Evolutionary conservation across 441 rosid species (phyloP).

Genomic region (Bruguiera hainesii): DNA sequence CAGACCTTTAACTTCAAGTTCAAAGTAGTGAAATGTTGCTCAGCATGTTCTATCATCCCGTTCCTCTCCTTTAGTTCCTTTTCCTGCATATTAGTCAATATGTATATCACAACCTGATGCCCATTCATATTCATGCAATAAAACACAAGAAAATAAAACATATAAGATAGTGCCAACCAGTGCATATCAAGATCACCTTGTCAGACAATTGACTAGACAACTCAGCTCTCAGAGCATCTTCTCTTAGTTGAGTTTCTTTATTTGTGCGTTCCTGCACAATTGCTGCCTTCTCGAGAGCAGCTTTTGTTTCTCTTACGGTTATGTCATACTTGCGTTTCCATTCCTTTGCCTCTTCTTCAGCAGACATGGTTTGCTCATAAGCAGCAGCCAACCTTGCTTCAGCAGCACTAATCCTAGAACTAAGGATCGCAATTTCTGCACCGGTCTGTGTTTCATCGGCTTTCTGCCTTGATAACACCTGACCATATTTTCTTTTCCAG

Average conservation of each 20-base stretch:
- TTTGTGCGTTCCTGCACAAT: conserved; percentile 70
- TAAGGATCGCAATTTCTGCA: conserved; percentile 79
- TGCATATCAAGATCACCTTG: conserved; percentile 46
- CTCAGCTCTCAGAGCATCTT: conserved; percentile 83
- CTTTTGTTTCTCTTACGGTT: conserved; percentile 86
- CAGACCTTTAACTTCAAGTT: conserved; percentile 85
- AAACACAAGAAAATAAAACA: background rate
- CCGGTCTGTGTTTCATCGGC: conserved; percentile 68
- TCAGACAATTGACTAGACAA: conserved; percentile 52
- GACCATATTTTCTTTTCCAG: conserved; percentile 82
- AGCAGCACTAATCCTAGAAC: conserved; percentile 82
- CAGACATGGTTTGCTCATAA: conserved; percentile 76
- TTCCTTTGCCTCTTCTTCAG: conserved; percentile 91
- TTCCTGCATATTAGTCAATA: conserved; percentile 52
- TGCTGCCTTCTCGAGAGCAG: conserved; percentile 96
- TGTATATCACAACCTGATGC: conserved; percentile 7
- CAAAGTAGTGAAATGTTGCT: conserved; percentile 72
- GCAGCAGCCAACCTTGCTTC: conserved; percentile 98
- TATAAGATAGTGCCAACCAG: conserved; percentile 2
- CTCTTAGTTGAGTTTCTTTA: conserved; percentile 82
- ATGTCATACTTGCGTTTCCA: conserved; percentile 94
- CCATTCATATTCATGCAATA: background rate
- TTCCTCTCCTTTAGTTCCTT: conserved; percentile 74
- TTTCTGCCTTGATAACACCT: conserved; percentile 64
- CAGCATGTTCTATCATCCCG: conserved; percentile 69